Evolutionary conservation across 225 moss, liverwort and hornwort genomes (phyloP), one percentile per base, ranked within the genome.

Genomic region (Polytrichum formosum): DNA sequence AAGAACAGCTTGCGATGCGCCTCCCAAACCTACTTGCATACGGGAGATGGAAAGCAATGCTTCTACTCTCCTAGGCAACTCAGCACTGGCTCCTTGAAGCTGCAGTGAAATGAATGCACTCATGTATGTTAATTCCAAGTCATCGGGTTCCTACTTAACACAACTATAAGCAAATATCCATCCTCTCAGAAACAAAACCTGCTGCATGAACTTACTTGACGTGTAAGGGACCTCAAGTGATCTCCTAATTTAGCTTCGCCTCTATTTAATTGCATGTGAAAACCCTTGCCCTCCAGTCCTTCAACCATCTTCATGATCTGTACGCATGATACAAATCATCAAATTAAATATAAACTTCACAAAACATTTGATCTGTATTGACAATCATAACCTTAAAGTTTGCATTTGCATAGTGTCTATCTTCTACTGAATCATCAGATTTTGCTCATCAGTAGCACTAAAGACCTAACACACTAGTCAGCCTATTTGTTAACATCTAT

Each of bases 271-370:
- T 83, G 69, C 90, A 91, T 84, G 30, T 94, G 88, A 26, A 92
- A 79, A 29, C 94, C 97, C 81, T 94, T 98, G 71, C 91, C 91
- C 78, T 98, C 97, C 2, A 98, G 70, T 20, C 83, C 94, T 85
- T 98, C 94, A 66, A 94, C 94, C 82, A 91, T 90, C 78, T 84
- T 90, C 91, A 94, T 89, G 8, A 92, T 88, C 93, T 98, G 80
- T 63, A 72, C 26, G 29, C 20, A 28, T 20, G 9, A n/a, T 33
- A 61, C 29, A 62, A 70, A 46, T 22, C n/a, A 25, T 35, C 59
- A 60, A 2, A 60, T 60, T 60, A 2, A 60, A 46, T 46, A 46
- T 9, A 13, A 46, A 13, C 46, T 46, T 46, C 0, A 2, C 46
- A 46, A 46, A 13, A 46, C 46, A 46, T 46, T 16, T 46, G 8